Conservation (phyloP, 2,329 filamentous ascomycete species). For the Sclerotinia trifoliorum region DNA sequence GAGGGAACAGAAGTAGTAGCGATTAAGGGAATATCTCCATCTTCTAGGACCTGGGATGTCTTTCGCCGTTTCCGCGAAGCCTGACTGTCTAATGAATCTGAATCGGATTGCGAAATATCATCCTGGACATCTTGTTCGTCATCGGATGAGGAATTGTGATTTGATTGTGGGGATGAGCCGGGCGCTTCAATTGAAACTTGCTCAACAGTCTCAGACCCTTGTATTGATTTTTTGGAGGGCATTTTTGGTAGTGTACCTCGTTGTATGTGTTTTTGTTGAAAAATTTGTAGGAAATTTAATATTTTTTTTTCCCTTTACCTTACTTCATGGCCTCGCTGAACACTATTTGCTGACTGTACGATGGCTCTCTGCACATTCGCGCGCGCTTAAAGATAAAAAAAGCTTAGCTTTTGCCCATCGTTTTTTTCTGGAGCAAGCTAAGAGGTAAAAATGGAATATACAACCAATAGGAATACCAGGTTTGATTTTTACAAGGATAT, state of each 20-base stretch:
- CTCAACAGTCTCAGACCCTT: constrained; percentile 10
- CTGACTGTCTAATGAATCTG: constrained; percentile 39
- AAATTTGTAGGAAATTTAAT: neutral
- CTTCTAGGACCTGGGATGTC: constrained; percentile 27
- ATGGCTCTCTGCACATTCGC: constrained; percentile 7
- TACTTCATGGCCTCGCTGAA: neutral
- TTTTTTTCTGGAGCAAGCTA: neutral
- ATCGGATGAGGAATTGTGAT: constrained; percentile 18
- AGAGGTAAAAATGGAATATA: neutral
- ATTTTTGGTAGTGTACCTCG: constrained; percentile 1
- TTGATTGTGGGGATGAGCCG: constrained; percentile 6
- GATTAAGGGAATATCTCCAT: constrained; percentile 28
- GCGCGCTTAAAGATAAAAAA: constrained; percentile 14
- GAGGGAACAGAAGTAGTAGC: constrained; percentile 35
- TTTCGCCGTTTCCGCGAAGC: constrained; percentile 39
- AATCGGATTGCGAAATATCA: constrained; percentile 23
- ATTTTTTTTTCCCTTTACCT: constrained; percentile 8
- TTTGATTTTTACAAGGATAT: neutral
- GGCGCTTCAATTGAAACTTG: constrained; percentile 19
- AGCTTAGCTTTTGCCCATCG: neutral
- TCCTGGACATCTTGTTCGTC: constrained; percentile 9
- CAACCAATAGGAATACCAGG: neutral
- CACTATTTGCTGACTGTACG: constrained; percentile 19
- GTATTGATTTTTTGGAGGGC: constrained; percentile 5
- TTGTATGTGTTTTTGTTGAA: neutral